phyloP scores from a whole-genome alignment of 148 eudicot genomes.

The Suaeda aralocaspica region DNA sequence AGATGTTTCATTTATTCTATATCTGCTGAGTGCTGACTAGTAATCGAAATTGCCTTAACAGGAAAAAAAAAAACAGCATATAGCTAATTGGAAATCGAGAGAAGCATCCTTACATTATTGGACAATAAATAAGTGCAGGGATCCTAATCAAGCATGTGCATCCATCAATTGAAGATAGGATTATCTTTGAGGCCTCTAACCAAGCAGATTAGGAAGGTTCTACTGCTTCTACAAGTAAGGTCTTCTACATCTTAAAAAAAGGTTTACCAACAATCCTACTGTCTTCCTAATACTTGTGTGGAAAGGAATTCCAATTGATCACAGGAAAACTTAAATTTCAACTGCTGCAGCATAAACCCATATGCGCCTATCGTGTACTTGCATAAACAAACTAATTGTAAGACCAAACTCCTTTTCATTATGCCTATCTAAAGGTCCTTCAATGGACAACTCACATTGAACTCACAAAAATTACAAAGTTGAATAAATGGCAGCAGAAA shows the following conservation, averaged over 20 bases:
- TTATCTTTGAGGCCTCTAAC: too few relatives aligned
- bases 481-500: not conserved
- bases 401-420: not conserved
- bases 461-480: not conserved
- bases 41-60: conserved; percentile 2
- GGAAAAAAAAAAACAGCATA: not conserved
- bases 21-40: not conserved
- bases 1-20: not conserved
- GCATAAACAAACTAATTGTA: not conserved
- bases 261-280: too few relatives aligned
- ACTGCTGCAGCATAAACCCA: too few relatives aligned
- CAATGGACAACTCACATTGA: not conserved
- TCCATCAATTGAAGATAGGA: not conserved
- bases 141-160: not conserved
- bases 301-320: too few relatives aligned
- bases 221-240: not conserved
- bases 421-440: not conserved
- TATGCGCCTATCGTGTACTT: not conserved
- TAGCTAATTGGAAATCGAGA: not conserved
- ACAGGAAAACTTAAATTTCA: too few relatives aligned
- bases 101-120: not conserved
- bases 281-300: too few relatives aligned
- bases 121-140: not conserved
- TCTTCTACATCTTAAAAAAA: not conserved
- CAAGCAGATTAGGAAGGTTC: not conserved